Conservation (phyloP, 257 asterid genomes). For the Haberlea rhodopensis region DNA sequence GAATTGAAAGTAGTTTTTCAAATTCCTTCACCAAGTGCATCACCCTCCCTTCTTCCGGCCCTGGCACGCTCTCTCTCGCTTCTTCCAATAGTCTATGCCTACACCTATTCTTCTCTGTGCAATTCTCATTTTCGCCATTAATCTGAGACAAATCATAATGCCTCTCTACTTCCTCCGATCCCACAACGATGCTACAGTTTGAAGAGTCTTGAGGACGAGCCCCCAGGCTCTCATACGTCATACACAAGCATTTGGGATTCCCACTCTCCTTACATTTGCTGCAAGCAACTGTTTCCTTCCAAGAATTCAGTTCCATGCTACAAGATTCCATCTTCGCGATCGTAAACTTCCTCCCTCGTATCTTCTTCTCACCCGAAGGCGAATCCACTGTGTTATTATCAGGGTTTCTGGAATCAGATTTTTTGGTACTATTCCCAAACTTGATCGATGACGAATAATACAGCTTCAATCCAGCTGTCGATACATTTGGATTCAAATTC, state of each 20-base stretch:
- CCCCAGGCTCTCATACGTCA: constrained; percentile 72
- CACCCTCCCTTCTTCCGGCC: constrained; percentile 69
- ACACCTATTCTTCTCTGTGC: constrained; percentile 29
- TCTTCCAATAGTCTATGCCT: constrained; percentile 60
- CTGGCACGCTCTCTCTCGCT: constrained; percentile 49
- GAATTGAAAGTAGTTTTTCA: constrained; percentile 53
- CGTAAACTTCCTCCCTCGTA: constrained; percentile 62
- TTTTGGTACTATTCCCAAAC: constrained; percentile 39
- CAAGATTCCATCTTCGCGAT: constrained; percentile 53
- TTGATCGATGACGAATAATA: constrained; percentile 45
- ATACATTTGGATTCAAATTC: constrained; percentile 55
- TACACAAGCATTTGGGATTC: constrained; percentile 62
- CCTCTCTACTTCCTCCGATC: constrained; percentile 15
- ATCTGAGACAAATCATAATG: constrained; percentile 22
- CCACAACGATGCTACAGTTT: constrained; percentile 12
- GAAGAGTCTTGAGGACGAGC: constrained; percentile 81
- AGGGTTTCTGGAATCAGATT: constrained; percentile 37
- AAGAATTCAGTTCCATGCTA: constrained; percentile 29
- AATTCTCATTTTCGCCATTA: constrained; percentile 8
- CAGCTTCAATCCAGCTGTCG: constrained; percentile 43
- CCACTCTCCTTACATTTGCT: constrained; percentile 54
- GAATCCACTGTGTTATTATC: constrained; percentile 30
- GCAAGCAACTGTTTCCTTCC: constrained; percentile 33
- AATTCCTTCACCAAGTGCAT: constrained; percentile 75
- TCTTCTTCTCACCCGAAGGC: constrained; percentile 58